Percentiles rank a stretch among this genome's conserved stretches.
Evolutionary conservation across 2,329 filamentous ascomycete genomes (phyloP).

Genomic region (Aspergillus hiratsukae): DNA sequence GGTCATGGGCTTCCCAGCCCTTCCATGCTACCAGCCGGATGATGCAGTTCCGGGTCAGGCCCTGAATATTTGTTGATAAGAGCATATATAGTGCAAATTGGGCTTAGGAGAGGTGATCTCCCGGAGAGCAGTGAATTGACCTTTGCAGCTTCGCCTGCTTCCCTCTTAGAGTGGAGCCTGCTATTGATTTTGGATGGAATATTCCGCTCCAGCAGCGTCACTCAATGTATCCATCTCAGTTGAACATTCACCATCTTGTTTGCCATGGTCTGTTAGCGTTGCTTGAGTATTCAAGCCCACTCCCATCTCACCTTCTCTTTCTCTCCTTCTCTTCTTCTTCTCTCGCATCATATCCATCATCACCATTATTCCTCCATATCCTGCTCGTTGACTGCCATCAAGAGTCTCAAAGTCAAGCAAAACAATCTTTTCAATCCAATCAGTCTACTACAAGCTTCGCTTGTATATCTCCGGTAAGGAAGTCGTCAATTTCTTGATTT

Average conservation of each 20-base stretch:
- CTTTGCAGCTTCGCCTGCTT: background rate
- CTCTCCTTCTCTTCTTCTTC: background rate
- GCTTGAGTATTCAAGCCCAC: background rate
- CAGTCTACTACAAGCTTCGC: background rate
- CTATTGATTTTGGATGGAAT: background rate
- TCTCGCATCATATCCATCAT: background rate
- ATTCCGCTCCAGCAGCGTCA: background rate
- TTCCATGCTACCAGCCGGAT: background rate
- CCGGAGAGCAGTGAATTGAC: background rate
- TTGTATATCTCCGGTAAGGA: background rate
- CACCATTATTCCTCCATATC: background rate
- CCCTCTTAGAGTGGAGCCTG: background rate
- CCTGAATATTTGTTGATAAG: background rate
- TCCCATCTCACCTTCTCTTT: background rate
- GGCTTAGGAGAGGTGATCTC: background rate
- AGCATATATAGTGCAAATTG: background rate
- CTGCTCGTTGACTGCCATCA: background rate
- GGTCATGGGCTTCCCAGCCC: background rate
- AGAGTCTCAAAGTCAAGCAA: background rate
- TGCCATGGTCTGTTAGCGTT: background rate
- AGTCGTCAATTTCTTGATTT: background rate
- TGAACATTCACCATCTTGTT: background rate
- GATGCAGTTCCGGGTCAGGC: background rate
- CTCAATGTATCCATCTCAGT: background rate
- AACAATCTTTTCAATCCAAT: background rate